Evolutionary conservation across 306 rosid species (phyloP), one percentile per base, ranked within the genome.

Genomic region (Medicago arabica): DNA sequence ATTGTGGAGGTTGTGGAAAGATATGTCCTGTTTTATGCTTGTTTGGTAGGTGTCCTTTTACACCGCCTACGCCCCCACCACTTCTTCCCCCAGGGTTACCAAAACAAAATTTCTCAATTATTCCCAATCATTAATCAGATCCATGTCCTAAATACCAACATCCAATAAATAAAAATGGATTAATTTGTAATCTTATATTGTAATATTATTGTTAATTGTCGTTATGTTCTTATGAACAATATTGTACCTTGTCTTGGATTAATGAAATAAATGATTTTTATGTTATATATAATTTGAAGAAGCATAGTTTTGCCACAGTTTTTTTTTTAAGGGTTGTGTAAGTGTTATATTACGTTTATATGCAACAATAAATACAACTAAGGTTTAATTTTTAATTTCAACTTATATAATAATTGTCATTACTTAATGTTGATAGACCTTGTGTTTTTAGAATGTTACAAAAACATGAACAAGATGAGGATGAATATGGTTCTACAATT

Each of bases 1-100:
- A 92, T 39, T 92, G 93, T 54, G 93, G 97, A 7, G 67, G 36
- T 25, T 92, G 97, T 81, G 91, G 91, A 55, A 80, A 69, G 12
- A 43, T 14, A 8, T 90, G 97, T 67, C 86, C 87, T 21, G 23
- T 21, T 57, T 68, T 64, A 1, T 92, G 97, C 67, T 6, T 76
- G 2, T 83, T 28, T 21, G 96, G 97, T 8, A 18, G 76, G 72
- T 90, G 97, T 82, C 81, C 9, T 7, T 81, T 75, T 69, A 67
- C 64, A 4, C 65, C 16, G n/a, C 72, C 79, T 5, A 1, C 4
- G 5, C 62, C 79, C 6, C 54, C 31, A 3, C 61, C 38, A 23
- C 16, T 17, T 2, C 71, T 25, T 5, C 74, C 62, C 11, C 63
- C 49, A 1, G 21, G 57, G 21, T 16, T 50, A 9, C 57, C 8